Conservation (phyloP, 139 green algal species). For the Asterochloris sp. region DNA sequence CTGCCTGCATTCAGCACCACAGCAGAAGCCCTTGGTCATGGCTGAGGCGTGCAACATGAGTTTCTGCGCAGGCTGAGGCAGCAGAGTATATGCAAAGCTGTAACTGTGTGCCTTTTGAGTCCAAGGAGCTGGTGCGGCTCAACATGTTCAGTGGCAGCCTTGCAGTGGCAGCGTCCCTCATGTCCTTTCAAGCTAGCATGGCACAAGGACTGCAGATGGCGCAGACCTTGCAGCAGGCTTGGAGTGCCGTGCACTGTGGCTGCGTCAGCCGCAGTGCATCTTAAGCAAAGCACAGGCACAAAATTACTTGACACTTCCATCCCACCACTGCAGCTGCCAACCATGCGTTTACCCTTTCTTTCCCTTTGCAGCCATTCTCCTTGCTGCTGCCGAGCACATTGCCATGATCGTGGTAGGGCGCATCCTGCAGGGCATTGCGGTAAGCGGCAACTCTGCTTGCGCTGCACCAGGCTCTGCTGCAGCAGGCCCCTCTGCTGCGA, state of each 20-base stretch:
- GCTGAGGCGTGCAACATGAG: too few relatives aligned
- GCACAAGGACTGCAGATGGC: not conserved
- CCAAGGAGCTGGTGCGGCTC: too few relatives aligned
- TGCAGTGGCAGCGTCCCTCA: too few relatives aligned
- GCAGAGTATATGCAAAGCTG: too few relatives aligned
- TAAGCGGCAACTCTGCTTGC: constrained; percentile 22
- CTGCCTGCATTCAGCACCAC: too few relatives aligned
- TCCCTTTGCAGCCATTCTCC: constrained; percentile 34
- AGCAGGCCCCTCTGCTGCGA: not conserved
- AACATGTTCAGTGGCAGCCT: too few relatives aligned
- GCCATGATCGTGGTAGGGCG: constrained; percentile 55
- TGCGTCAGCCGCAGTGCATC: not conserved
- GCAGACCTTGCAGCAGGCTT: not conserved
- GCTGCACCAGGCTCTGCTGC: not conserved
- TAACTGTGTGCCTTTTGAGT: too few relatives aligned
- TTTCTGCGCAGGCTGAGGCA: too few relatives aligned
- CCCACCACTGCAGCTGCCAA: not conserved
- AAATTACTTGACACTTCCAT: not conserved
- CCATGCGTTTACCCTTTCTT: not conserved
- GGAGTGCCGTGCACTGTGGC: too few relatives aligned
- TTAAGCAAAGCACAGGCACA: not conserved
- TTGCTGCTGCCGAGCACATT: constrained; percentile 37
- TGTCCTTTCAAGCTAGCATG: too few relatives aligned
- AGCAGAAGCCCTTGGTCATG: too few relatives aligned
- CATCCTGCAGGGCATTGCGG: constrained; percentile 52